phyloP scores from a whole-genome alignment of 176 grass and related monocot genomes.

The Ensete ventricosum region DNA sequence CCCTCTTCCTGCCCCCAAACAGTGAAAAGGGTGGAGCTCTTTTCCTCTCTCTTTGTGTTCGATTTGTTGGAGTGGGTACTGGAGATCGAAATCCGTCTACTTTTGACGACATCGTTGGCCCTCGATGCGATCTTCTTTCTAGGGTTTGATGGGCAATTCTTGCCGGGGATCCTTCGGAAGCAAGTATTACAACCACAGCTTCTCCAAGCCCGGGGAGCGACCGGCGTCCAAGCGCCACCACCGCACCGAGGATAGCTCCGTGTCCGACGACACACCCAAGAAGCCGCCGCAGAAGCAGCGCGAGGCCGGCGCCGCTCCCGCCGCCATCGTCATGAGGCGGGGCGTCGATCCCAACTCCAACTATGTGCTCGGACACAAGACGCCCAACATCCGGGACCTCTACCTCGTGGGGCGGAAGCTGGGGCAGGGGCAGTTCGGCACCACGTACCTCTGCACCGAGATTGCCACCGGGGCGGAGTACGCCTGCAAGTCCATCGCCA shows the following conservation, averaged over 20 bases:
- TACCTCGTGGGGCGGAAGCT: conserved; percentile 64
- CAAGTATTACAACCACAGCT: conserved; percentile 48
- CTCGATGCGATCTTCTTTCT: conserved; percentile 26
- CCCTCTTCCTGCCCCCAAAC: neutral
- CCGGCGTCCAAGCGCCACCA: conserved; percentile 31
- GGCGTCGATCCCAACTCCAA: conserved; percentile 41
- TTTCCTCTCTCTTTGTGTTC: no score
- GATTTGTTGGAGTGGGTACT: neutral
- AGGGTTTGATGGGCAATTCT: conserved; percentile 94
- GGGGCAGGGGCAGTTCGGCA: conserved; percentile 92
- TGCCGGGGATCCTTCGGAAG: conserved; percentile 75
- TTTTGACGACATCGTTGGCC: neutral
- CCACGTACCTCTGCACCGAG: conserved; percentile 83
- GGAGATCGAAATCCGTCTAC: neutral
- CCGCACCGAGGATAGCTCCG: conserved; percentile 21
- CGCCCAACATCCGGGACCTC: conserved; percentile 64
- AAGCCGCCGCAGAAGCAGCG: conserved; percentile 6
- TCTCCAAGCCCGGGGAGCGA: conserved; percentile 18
- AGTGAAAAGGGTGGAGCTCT: no score
- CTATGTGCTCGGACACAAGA: conserved; percentile 71
- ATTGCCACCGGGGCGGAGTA: conserved; percentile 54
- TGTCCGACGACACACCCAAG: conserved; percentile 23
- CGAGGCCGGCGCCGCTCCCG: conserved; percentile 1
- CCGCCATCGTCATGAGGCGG: conserved; percentile 26
- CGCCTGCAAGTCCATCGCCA: conserved; percentile 92